Evolutionary conservation across 208 protist genomes (phyloP).

Genomic region (Acanthamoeba royreba): DNA sequence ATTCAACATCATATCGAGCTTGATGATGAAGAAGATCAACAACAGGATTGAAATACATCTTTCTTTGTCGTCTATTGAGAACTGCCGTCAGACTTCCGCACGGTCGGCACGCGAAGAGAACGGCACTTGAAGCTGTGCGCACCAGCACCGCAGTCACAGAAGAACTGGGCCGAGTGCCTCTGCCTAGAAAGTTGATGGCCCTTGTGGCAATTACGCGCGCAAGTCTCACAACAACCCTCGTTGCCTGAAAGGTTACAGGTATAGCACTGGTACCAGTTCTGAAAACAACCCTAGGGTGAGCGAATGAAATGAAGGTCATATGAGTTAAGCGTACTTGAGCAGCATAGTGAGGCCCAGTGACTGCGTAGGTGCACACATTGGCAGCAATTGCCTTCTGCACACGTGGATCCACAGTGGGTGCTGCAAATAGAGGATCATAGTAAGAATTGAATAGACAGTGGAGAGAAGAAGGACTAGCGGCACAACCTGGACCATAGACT

Average conservation of each 20-base stretch:
- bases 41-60: no score
- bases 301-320: neutral
- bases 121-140: slow-evolving; percentile 26
- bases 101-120: neutral
- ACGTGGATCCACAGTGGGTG: neutral
- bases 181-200: neutral
- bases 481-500: neutral
- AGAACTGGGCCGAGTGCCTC: neutral
- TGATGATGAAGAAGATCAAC: no score
- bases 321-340: neutral
- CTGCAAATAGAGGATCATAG: neutral
- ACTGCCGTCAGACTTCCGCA: neutral
- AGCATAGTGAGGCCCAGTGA: neutral
- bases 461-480: neutral
- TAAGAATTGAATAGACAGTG: neutral
- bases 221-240: slow-evolving; percentile 78
- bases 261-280: slow-evolving; percentile 83
- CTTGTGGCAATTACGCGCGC: slow-evolving; percentile 72
- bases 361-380: slow-evolving; percentile 14
- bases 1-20: no score
- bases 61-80: no score
- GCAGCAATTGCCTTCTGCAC: neutral
- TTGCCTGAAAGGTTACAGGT: slow-evolving; percentile 73
- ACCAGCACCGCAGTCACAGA: neutral
- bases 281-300: slow-evolving; percentile 7